These are phyloP conservation scores for Phytophthora boehmeriae DNA, from an alignment of 352 stramenopile genomes.

Conservation along the genomic window DNA sequence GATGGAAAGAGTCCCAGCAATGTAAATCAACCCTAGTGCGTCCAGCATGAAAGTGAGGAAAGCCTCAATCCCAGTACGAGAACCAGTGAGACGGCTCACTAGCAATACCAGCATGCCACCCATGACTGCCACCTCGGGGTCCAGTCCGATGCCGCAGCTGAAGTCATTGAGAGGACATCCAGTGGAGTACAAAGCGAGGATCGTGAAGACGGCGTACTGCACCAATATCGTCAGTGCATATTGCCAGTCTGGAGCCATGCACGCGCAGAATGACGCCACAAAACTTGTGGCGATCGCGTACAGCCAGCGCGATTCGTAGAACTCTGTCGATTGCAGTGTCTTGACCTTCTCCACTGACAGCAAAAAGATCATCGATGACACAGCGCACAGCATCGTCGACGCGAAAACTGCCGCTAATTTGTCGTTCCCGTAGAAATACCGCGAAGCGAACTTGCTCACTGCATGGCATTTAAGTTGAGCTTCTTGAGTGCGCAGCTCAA, in stretches of 20 bases:
- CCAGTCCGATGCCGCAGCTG: constrained; percentile 39
- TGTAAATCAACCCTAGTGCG: constrained; percentile 59
- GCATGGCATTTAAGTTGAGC: constrained; percentile 20
- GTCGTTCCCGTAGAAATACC: constrained; percentile 31
- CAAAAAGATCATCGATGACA: constrained; percentile 38
- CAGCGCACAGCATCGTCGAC: constrained; percentile 25
- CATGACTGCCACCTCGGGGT: constrained; percentile 38
- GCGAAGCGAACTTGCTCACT: constrained; percentile 22
- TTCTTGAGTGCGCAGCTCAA: constrained; percentile 28
- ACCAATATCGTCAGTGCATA: constrained; percentile 47
- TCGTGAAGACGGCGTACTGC: constrained; percentile 49
- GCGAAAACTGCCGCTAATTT: constrained; percentile 45
- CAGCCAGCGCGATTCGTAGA: constrained; percentile 50
- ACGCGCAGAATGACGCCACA: constrained; percentile 44
- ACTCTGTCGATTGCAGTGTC: constrained; percentile 47
- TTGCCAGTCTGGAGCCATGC: constrained; percentile 44
- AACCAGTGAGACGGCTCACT: constrained; percentile 38
- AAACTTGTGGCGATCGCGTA: constrained; percentile 42
- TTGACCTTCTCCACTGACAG: constrained; percentile 26
- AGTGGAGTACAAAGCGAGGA: constrained; percentile 58
- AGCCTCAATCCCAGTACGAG: constrained; percentile 17
- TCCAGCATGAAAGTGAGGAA: constrained; percentile 58
- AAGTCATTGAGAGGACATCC: constrained; percentile 59
- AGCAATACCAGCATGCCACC: constrained; percentile 40
- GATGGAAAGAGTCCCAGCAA: constrained; percentile 50